Evolutionary conservation across 192 early-diverging fungal species (phyloP).

Genomic region (Coemansia sp.): DNA sequence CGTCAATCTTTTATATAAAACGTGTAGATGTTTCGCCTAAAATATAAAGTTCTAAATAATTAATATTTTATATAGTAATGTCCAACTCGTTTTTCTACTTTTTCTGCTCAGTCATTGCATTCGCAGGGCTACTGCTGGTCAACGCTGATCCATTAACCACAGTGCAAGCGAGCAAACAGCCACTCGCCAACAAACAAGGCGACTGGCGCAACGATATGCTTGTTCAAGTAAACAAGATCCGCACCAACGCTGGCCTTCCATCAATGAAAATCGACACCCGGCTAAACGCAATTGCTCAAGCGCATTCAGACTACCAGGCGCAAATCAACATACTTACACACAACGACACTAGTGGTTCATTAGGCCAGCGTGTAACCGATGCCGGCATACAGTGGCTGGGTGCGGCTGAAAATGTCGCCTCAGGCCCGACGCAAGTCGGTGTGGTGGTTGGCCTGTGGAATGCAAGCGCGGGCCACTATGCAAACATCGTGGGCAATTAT

Average conservation of each 20-base stretch:
- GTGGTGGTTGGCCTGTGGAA: slow-evolving; percentile 17
- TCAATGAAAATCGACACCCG: slow-evolving; percentile 16
- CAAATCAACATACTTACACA: slow-evolving; percentile 26
- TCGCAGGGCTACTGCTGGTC: no score
- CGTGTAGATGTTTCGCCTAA: no score
- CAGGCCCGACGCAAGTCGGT: slow-evolving; percentile 17
- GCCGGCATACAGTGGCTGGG: slow-evolving; percentile 26
- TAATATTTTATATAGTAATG: no score
- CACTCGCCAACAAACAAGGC: no score
- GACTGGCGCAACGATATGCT: slow-evolving; percentile 29
- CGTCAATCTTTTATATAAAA: no score
- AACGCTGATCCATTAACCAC: no score
- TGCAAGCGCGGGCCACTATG: slow-evolving; percentile 25
- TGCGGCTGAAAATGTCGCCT: slow-evolving; percentile 36
- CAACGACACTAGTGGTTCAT: slow-evolving; percentile 18
- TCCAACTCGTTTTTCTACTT: no score
- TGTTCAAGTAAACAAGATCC: slow-evolving; percentile 25
- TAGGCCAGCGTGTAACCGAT: slow-evolving; percentile 22
- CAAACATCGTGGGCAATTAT: slow-evolving; percentile 46
- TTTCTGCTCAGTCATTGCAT: no score
- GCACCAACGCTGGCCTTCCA: slow-evolving; percentile 21
- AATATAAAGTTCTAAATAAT: no score
- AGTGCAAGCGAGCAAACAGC: no score
- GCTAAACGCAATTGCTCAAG: slow-evolving; percentile 31
- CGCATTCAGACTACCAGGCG: slow-evolving; percentile 36